These are phyloP conservation scores for Trichophyton mentagrophytes DNA, from an alignment of 2,329 filamentous ascomycete genomes.

Conservation along the genomic window DNA sequence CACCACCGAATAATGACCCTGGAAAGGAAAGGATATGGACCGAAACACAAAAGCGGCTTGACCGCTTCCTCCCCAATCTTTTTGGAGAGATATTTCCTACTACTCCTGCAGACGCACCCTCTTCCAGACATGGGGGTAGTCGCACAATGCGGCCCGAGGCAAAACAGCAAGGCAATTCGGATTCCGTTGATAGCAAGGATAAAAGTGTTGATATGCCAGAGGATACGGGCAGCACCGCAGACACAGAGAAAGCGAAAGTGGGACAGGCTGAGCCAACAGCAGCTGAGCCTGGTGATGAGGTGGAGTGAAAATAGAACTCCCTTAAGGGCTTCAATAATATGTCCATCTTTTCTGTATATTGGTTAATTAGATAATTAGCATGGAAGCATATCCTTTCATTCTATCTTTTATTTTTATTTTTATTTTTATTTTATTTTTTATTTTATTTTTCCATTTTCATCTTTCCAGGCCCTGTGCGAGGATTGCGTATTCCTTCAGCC, in stretches of 20 bases:
- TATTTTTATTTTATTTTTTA: not conserved
- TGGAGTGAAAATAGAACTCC: not conserved
- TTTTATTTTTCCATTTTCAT: no score
- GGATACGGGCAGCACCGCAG: not conserved
- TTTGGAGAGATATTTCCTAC: conserved; percentile 48
- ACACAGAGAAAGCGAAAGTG: not conserved
- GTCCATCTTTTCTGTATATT: not conserved
- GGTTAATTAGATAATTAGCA: not conserved
- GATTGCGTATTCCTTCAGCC: conserved; percentile 3
- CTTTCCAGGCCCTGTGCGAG: not conserved
- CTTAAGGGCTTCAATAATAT: not conserved
- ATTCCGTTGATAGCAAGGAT: not conserved
- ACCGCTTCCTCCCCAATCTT: conserved; percentile 47
- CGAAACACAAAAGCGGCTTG: conserved; percentile 48
- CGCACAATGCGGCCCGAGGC: not conserved
- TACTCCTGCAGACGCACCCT: not conserved
- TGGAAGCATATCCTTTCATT: not conserved
- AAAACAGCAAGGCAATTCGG: not conserved
- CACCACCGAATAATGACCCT: conserved; percentile 47
- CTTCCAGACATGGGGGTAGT: not conserved
- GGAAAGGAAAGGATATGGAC: conserved; percentile 44
- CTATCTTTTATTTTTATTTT: no score
- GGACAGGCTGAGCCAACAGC: not conserved
- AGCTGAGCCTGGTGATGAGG: not conserved
- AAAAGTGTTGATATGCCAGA: not conserved